Conservation (phyloP, 2,329 filamentous ascomycete genomes). For the Seiridium unicorne region DNA sequence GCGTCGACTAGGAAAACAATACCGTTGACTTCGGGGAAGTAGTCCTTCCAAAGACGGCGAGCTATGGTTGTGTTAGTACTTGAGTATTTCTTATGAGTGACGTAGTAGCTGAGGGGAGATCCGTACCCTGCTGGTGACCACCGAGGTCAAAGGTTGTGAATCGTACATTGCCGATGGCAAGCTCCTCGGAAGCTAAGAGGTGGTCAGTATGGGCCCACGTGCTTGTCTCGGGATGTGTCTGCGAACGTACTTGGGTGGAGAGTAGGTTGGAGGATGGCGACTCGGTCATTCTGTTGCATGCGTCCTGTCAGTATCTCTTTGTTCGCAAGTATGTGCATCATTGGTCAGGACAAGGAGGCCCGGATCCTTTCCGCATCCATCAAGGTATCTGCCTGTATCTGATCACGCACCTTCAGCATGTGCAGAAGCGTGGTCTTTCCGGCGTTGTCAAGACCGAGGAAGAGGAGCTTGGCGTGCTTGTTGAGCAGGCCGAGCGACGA, state of each 20-base stretch:
- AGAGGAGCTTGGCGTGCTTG: conserved; percentile 94
- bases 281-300: conserved; percentile 75
- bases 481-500: conserved; percentile 85
- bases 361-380: too few relatives aligned
- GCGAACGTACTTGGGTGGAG: conserved; percentile 77
- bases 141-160: conserved; percentile 95
- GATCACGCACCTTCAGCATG: conserved; percentile 79
- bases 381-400: neutral
- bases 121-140: conserved; percentile 83
- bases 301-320: neutral
- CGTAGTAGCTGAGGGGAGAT: neutral
- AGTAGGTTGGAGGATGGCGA: conserved; percentile 86
- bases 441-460: conserved; percentile 90
- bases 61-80: conserved; percentile 48
- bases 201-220: conserved; percentile 22
- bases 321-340: neutral
- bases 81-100: neutral
- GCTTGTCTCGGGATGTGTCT: conserved; percentile 12
- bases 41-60: conserved; percentile 92
- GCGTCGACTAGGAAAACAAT: conserved; percentile 98
- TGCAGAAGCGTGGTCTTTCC: conserved; percentile 92
- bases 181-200: conserved; percentile 75
- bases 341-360: too few relatives aligned
- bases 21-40: conserved; percentile 93
- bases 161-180: conserved; percentile 88